phyloP scores from a whole-genome alignment of 805 yeast species.

The Ogataea chonburiensis region DNA sequence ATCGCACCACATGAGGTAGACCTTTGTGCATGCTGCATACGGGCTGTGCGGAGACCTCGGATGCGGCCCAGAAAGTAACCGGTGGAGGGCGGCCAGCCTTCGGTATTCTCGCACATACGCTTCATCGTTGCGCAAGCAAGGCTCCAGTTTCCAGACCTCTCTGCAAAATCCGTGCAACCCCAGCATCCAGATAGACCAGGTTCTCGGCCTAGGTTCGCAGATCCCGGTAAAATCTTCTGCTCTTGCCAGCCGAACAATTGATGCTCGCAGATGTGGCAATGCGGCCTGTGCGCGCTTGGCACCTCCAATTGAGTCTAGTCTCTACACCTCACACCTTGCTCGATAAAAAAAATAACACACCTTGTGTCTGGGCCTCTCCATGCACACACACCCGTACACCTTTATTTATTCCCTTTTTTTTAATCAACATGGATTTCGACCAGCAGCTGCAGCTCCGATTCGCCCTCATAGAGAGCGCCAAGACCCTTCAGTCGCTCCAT shows the following conservation, averaged over 20 bases:
- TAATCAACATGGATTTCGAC: constrained; percentile 28
- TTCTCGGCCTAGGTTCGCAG: not conserved
- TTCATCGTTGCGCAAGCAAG: too few species aligned
- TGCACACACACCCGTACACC: constrained; percentile 2
- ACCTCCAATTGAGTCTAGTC: too few species aligned
- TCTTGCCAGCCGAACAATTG: not conserved
- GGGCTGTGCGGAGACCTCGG: not conserved
- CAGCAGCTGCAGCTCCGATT: constrained; percentile 26
- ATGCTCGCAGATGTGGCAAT: not conserved
- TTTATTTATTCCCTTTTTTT: constrained; percentile 1
- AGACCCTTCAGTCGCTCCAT: constrained; percentile 52
- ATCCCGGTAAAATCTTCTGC: not conserved
- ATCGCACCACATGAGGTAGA: not conserved
- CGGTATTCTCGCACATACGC: too few species aligned
- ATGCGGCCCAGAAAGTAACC: too few species aligned
- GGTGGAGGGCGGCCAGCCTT: too few species aligned
- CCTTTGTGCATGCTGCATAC: not conserved
- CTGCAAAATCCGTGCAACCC: too few species aligned
- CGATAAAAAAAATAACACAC: not conserved
- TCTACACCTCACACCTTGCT: constrained; percentile 1
- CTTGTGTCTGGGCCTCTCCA: too few species aligned
- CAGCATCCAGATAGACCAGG: too few species aligned
- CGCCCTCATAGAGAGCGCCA: constrained; percentile 41
- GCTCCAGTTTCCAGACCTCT: too few species aligned
- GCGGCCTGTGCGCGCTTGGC: too few species aligned